Conservation (phyloP, 2,329 filamentous ascomycete genomes). For the Elsinoe arachidis region DNA sequence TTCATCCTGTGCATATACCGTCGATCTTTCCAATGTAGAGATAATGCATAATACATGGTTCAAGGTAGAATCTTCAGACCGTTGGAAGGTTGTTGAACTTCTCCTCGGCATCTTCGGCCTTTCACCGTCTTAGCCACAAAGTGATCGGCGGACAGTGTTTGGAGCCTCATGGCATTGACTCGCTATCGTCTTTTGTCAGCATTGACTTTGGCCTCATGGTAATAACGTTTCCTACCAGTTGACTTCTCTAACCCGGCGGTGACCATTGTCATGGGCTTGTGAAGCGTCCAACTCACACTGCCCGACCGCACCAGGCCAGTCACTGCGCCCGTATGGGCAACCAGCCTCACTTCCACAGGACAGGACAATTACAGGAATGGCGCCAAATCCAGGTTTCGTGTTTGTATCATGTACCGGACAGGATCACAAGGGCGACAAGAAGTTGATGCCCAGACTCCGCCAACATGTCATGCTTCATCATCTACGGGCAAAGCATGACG, state of each 20-base stretch:
- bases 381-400: conserved; percentile 5
- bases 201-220: neutral
- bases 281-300: too few species aligned
- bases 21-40: too few species aligned
- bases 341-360: neutral
- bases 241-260: too few species aligned
- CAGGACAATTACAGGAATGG: neutral
- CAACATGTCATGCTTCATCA: conserved; percentile 10
- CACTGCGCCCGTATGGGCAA: neutral
- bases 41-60: too few species aligned
- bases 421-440: conserved; percentile 10
- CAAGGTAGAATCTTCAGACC: neutral
- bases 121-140: neutral
- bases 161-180: neutral
- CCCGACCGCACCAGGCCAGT: neutral
- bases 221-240: too few species aligned
- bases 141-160: neutral
- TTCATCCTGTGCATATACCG: too few species aligned
- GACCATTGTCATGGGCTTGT: too few species aligned
- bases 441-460: neutral
- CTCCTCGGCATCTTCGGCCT: neutral
- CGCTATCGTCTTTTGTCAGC: neutral
- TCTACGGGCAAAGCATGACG: neutral
- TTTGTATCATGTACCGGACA: neutral
- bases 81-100: neutral